Base-by-base conservation (phyloP, 108 stramenopile species). In the Pseudonitzschia pungens region DNA sequence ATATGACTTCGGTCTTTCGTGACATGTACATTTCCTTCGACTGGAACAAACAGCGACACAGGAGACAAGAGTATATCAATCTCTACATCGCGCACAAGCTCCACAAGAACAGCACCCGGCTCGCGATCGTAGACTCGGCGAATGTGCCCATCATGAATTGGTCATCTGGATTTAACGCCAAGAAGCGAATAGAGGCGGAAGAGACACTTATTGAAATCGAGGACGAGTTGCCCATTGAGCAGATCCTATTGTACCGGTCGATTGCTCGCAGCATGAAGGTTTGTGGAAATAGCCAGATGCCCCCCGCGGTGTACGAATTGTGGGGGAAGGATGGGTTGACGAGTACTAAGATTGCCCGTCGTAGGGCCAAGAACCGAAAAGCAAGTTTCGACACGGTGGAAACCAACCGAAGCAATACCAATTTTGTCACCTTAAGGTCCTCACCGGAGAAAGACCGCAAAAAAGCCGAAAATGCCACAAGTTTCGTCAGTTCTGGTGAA, bases 151-250 rank as follows among this genome's bases (percentile, higher is more conserved):
- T n/a, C n/a, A n/a, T n/a, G n/a, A n/a, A n/a, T n/a, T n/a, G n/a
- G n/a, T n/a, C n/a, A n/a, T n/a, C 10, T 56, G 21, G 22, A 20
- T 22, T n/a, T 2, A 10, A 16, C 4, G 57, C 57, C 26, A 76
- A 52, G 22, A 32, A 18, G 11, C 70, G 33, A 32, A 58, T 58
- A n/a, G 55, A 56, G 36, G 8, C 64, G 16, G 74, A 80, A 73
- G 81, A 80, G 40, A 59, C 73, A n/a, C 32, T 84, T 4, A 26
- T 77, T 42, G 21, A 56, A 32, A 75, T 92, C 22, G 92, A 92
- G 82, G 89, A 84, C 56, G 73, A 83, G n/a, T 74, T 92, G 32
- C 62, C 76, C 7, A 69, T 92, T 28, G 89, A 92, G 76, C 83
- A 90, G 69, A 86, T 92, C 70, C 70, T 92, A 12, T 70, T 92